phyloP scores from a whole-genome alignment of 495 filamentous ascomycete species.

The Hypoxylon subgilvum region DNA sequence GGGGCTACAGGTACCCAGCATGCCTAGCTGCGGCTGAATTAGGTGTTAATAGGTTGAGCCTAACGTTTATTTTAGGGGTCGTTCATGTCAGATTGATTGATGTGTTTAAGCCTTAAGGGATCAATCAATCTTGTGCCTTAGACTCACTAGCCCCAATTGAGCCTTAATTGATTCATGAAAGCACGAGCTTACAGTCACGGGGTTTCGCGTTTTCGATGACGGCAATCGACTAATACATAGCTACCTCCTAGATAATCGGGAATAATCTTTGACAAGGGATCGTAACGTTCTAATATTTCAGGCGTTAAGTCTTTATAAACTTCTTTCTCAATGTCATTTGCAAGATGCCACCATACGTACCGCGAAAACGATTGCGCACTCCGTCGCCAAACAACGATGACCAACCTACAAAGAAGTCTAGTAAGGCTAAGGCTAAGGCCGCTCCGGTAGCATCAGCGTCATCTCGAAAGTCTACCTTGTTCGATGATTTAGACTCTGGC shows the following conservation, averaged over 20 bases:
- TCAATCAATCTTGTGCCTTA: background rate
- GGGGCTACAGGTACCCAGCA: slow-evolving; percentile 12
- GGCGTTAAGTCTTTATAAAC: background rate
- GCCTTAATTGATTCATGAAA: slow-evolving; percentile 8
- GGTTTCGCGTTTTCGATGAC: slow-evolving; percentile 44
- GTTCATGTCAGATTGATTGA: no score
- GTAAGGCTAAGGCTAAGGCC: slow-evolving; percentile 20
- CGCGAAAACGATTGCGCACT: slow-evolving; percentile 53
- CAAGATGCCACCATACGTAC: slow-evolving; percentile 55
- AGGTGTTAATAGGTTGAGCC: background rate
- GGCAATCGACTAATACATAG: slow-evolving; percentile 16
- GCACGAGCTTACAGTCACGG: slow-evolving; percentile 34
- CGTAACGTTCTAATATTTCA: background rate
- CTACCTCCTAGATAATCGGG: background rate
- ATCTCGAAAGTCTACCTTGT: slow-evolving; percentile 63
- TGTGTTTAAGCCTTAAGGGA: background rate
- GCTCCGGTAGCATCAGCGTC: slow-evolving; percentile 31
- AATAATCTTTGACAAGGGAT: background rate
- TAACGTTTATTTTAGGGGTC: background rate
- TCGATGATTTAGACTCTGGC: slow-evolving; percentile 69
- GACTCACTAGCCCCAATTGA: slow-evolving; percentile 15
- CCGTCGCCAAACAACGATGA: slow-evolving; percentile 32
- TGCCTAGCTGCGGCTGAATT: slow-evolving; percentile 27
- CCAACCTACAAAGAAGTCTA: slow-evolving; percentile 17
- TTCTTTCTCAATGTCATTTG: slow-evolving; percentile 1